A percentile compares a stretch with the other conserved stretches of the same genome.
Evolutionary conservation across 108 stramenopile species (phyloP).

Genomic region (Cyclotella distinguenda): DNA sequence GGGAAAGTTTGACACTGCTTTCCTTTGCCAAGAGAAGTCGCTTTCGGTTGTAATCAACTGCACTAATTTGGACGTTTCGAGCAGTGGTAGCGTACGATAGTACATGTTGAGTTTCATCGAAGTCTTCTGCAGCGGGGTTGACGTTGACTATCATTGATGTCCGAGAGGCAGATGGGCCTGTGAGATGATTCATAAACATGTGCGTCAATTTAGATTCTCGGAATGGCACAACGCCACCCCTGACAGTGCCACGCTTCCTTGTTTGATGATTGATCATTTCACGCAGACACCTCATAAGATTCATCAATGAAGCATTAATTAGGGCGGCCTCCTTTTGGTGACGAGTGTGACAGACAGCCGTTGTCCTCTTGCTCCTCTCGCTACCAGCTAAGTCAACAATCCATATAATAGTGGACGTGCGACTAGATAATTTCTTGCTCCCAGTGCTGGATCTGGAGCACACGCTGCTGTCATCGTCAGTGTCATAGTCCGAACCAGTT

Average conservation of each 20-base stretch:
- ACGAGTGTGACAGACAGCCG: constrained; percentile 49
- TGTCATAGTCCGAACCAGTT: constrained; percentile 5
- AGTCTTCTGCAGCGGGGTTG: constrained; percentile 82
- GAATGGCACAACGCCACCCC: constrained; percentile 80
- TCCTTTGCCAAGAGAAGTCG: constrained; percentile 50
- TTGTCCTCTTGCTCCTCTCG: constrained; percentile 89
- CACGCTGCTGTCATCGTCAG: constrained; percentile 62
- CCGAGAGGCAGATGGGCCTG: constrained; percentile 62
- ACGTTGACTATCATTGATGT: constrained; percentile 94
- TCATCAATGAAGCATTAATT: constrained; percentile 97
- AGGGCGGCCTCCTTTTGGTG: constrained; percentile 92
- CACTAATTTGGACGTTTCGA: constrained; percentile 65
- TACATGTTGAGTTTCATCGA: constrained; percentile 94
- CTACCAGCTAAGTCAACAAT: constrained; percentile 98
- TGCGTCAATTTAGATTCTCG: constrained; percentile 97
- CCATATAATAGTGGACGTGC: constrained; percentile 71
- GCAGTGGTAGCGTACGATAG: constrained; percentile 82
- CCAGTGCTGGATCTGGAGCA: constrained; percentile 30
- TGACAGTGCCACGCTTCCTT: constrained; percentile 45
- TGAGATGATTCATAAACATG: constrained; percentile 92
- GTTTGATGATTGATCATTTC: constrained; percentile 73
- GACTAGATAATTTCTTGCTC: constrained; percentile 28
- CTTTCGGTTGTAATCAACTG: constrained; percentile 56
- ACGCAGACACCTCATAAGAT: constrained; percentile 94
- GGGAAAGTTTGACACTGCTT: constrained; percentile 29